Base-by-base conservation (phyloP, 2,329 filamentous ascomycete species). In the Colletotrichum navitas region DNA sequence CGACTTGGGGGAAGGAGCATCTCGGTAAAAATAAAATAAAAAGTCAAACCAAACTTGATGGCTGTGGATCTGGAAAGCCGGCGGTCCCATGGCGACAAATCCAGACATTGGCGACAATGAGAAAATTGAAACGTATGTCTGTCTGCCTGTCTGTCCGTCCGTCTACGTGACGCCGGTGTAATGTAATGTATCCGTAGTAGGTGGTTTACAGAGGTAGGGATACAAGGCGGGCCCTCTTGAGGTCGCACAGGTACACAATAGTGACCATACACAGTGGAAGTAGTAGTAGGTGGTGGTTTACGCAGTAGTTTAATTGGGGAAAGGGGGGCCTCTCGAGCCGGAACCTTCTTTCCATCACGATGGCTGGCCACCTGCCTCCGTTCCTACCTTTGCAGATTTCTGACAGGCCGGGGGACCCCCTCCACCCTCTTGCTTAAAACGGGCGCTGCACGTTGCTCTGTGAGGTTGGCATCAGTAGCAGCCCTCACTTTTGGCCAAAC, bases 51-150 rank as follows among this genome's bases (percentile, higher is more conserved):
- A 39, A 58, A 51, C 26, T 45, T 54, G 34, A 43, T 62, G 21
- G 49, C 26, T 41, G 55, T 67, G 67, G 67, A 24, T 43, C 47
- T 67, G 43, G 18, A 55, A 26, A 26, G 34, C n/a, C 11, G 47
- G 11, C 49, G 34, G 32, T 41, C 47, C 47, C 47, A 68, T 41
- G 41, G 32, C 43, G 56, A 54, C 21, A 41, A 43, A n/a, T 60
- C 34, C 21, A 29, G 58, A 34, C 41, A 47, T 32, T 54, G 36
- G 45, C 41, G 45, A 62, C 26, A 58, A 62, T n/a, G 12, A 61
- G 34, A 26, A 16, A 52, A 16, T 26, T 10, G 47, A 8, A 18
- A 49, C 24, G n/a, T 24, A 3, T 29, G 29, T 29, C 29, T 29
- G 29, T 47, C 8, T 1, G 4, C 24, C 11, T 10, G 4, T 47